Base-by-base conservation (phyloP, 306 rosid species). In the Sicyos baderoa region DNA sequence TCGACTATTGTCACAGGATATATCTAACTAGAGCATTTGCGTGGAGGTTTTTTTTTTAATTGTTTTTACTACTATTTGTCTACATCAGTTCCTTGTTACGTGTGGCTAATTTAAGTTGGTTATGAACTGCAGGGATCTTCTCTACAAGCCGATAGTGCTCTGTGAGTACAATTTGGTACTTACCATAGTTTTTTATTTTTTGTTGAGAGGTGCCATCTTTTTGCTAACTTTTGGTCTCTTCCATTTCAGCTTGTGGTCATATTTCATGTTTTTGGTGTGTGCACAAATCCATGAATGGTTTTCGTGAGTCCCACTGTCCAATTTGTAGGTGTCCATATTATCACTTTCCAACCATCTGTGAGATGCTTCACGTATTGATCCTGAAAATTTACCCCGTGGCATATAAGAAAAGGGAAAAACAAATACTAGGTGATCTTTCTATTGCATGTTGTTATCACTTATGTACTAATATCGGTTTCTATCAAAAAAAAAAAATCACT, bases 191-290 rank as follows among this genome's bases (percentile, higher is more conserved):
- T 35, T 32, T 45, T 25, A n/a, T n/a, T n/a, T n/a, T n/a, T n/a
- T n/a, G n/a, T n/a, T 54, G 51, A 13, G 53, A 64, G 54, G n/a
- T n/a, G n/a, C n/a, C 15, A 23, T 44, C 22, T 53, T 56, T 63
- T n/a, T 56, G 35, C 75, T 15, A 50, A 49, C 35, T 71, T 35
- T 57, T 9, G 59, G 50, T 12, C 47, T 74, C 52, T 6, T 64
- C 60, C 67, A 7, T 77, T 76, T 78, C 97, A 91, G 97, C 88
- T 54, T 89, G 97, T 81, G 96, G 96, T 60, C 97, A 91, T 37
- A 22, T 89, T 71, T 81, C 89, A 35, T 91, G 97, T 73, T 91
- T 91, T 78, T 91, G 97, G 97, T 91, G 97, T 75, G 97, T 85
- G 75, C 80, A 87, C 75, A 71, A 16, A 12, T 87, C 89, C 35